Evolutionary conservation across 2,329 filamentous ascomycete genomes (phyloP).

Genomic region (Exserohilum rostratum): DNA sequence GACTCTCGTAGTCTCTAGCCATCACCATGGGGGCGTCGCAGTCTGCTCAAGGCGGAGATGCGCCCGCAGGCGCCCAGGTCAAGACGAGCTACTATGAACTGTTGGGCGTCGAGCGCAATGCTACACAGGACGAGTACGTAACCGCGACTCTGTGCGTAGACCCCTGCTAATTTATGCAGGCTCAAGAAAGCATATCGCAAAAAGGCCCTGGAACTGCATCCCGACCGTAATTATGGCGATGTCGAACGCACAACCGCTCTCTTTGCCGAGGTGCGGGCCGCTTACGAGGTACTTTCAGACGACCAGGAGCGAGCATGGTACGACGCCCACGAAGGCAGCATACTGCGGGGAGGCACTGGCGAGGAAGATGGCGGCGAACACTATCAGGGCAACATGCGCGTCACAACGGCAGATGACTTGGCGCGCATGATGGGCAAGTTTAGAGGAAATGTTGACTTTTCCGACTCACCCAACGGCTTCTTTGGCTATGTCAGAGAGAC

Average conservation of each 20-base stretch:
- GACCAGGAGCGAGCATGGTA: conserved; percentile 97
- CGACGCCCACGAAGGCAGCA: conserved; percentile 87
- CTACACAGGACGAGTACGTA: conserved; percentile 79
- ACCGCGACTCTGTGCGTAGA: background rate
- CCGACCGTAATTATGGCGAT: conserved; percentile 89
- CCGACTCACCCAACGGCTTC: conserved; percentile 81
- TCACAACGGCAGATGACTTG: conserved; percentile 83
- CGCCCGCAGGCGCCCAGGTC: conserved; percentile 37
- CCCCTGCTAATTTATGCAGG: conserved; percentile 51
- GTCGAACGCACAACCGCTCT: conserved; percentile 80
- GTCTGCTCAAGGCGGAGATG: conserved; percentile 45
- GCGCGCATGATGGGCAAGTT: conserved; percentile 79
- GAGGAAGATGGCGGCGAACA: conserved; percentile 55
- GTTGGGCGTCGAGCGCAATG: conserved; percentile 72
- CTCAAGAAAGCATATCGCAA: conserved; percentile 92
- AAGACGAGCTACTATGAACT: conserved; percentile 89
- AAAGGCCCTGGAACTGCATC: conserved; percentile 91
- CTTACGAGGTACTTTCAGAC: conserved; percentile 95
- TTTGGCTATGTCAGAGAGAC: conserved; percentile 78
- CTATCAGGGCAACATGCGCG: conserved; percentile 70
- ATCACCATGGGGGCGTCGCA: conserved; percentile 55
- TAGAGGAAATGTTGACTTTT: conserved; percentile 76
- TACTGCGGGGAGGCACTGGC: conserved; percentile 71
- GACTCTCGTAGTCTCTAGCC: conserved; percentile 1
- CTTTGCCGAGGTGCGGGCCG: conserved; percentile 91